Evolutionary conservation across 176 grass and related monocot genomes (phyloP).

Genomic region (Dactylis glomerata): DNA sequence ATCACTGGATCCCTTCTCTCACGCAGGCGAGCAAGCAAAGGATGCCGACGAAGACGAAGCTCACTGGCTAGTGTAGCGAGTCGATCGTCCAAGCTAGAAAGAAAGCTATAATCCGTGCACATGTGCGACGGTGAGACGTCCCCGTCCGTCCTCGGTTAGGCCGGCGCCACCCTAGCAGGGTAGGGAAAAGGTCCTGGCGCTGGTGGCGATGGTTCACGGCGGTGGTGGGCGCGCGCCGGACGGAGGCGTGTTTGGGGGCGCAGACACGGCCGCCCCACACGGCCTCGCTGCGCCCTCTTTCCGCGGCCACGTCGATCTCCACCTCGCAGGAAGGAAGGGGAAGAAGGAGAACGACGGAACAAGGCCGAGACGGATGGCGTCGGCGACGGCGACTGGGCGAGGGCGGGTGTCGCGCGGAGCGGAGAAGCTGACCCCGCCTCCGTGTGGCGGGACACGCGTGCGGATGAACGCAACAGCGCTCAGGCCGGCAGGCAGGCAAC

Average conservation of each 20-base stretch:
- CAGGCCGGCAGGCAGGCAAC: neutral
- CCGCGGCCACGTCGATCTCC: conserved; percentile 14
- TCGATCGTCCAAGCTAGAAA: neutral
- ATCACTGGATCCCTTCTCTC: too few species aligned
- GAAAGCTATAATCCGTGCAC: neutral
- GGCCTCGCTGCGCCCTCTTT: conserved; percentile 15
- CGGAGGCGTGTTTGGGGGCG: neutral
- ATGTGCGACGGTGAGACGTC: conserved; percentile 30
- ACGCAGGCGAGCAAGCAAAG: neutral
- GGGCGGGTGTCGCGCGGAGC: too few species aligned
- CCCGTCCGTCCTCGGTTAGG: conserved; percentile 26
- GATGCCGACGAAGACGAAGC: neutral
- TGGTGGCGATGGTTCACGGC: neutral
- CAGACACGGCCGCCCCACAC: neutral
- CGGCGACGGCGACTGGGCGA: neutral
- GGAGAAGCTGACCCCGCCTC: neutral
- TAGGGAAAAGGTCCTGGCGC: neutral
- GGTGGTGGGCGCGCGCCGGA: neutral
- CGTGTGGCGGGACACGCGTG: neutral
- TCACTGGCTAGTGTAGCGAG: neutral
- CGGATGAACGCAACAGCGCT: neutral
- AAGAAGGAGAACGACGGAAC: neutral
- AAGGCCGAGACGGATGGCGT: neutral
- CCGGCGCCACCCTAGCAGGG: neutral
- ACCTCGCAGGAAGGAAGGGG: neutral